phyloP scores from a whole-genome alignment of 192 early-diverging fungal genomes.

The Endogone sp. region DNA sequence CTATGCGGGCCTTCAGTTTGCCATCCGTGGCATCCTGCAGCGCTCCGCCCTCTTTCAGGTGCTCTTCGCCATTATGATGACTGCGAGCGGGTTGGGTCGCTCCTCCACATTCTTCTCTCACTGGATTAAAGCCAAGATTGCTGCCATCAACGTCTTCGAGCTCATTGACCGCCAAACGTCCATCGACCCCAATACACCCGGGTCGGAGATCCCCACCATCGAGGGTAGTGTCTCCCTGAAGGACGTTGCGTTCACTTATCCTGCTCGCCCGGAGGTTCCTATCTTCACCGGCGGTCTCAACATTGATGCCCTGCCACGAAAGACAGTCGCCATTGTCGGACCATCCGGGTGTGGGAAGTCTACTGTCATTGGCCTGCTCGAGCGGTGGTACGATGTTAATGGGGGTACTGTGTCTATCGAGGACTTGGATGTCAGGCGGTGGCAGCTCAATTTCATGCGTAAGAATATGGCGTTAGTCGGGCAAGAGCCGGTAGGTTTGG shows the following conservation, averaged over 20 bases:
- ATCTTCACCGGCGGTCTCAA: slow-evolving; percentile 59
- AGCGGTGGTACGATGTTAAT: slow-evolving; percentile 78
- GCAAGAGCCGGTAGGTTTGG: slow-evolving; percentile 71
- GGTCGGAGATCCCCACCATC: slow-evolving; percentile 24
- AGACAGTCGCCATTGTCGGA: slow-evolving; percentile 85
- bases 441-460: slow-evolving; percentile 62
- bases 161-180: slow-evolving; percentile 63
- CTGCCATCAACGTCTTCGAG: slow-evolving; percentile 67
- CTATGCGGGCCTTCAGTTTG: slow-evolving; percentile 67
- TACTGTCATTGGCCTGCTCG: slow-evolving; percentile 54
- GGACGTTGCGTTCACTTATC: slow-evolving; percentile 63
- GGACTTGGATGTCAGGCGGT: slow-evolving; percentile 48
- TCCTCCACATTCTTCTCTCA: slow-evolving; percentile 70
- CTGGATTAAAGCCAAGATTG: slow-evolving; percentile 73
- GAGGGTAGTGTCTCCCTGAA: slow-evolving; percentile 50
- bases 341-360: slow-evolving; percentile 84
- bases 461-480: slow-evolving; percentile 74
- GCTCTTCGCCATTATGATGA: slow-evolving; percentile 76
- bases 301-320: slow-evolving; percentile 44
- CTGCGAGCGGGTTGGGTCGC: slow-evolving; percentile 58
- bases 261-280: slow-evolving; percentile 52
- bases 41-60: slow-evolving; percentile 57
- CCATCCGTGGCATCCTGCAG: slow-evolving; percentile 41
- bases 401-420: slow-evolving; percentile 64
- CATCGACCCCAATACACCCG: slow-evolving; percentile 58